Evolutionary conservation across 1,284 basidiomycete species (phyloP), one percentile per base, ranked within the genome.

Genomic region (Sporisorium exsertum): DNA sequence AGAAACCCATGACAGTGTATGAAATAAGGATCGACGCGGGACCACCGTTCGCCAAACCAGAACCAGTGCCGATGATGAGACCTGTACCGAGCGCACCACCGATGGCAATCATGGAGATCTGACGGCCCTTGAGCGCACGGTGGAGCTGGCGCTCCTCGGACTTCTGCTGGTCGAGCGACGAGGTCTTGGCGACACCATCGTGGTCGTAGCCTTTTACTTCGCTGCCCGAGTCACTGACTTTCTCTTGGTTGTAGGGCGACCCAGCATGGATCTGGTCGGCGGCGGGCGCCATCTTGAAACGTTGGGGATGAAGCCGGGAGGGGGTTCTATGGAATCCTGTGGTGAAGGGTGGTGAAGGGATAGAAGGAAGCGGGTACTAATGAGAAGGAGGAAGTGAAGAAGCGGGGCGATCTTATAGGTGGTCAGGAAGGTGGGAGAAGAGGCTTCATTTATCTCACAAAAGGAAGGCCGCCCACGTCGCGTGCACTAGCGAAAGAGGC

Each of bases 31-130:
- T 81, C 20, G 84, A 84, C 0, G 81, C 86, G 0, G 88, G 88
- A 8, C 88, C 88, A 33, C 86, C 87, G 57, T 85, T 79, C 12
- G 83, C 79, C 10, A 88, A 77, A 56, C 84, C 86, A 0, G 79
- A 79, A 46, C 87, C 88, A 7, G 86, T 89, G 49, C 92, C 92
- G 75, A 93, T 92, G 74, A 93, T 91, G 20, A 93, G 87, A 82
- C 92, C 92, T 26, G 92, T 93, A 9, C 79, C 79, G 24, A 81
- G 67, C 4, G 72, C 73, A 47, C 79, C 79, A 24, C 81, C 75
- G 29, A 80, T 70, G 51, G 82, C 83, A 64, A 86, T 92, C 91
- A 92, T 92, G 27, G 90, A 90, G 53, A 92, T 91, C 79, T 86
- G 84, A 50, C 70, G 60, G 20, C 67, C 56, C 42, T 91, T 90